These are phyloP conservation scores for Adenanthera pavonina DNA, from an alignment of 306 rosid species.

Conservation along the genomic window DNA sequence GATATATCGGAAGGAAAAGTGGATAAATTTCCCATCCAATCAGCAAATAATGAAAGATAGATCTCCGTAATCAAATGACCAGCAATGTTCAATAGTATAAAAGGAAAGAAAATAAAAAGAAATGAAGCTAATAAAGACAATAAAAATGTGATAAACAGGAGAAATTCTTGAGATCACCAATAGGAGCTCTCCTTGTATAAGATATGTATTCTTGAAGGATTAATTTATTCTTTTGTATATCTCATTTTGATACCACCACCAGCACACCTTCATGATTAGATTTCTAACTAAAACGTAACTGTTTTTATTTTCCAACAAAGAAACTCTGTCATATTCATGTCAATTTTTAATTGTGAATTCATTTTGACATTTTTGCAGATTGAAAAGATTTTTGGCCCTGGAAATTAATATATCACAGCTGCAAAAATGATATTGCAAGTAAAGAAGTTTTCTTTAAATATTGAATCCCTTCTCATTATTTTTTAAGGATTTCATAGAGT, in stretches of 20 bases:
- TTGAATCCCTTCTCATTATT: neutral
- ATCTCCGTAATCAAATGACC: neutral
- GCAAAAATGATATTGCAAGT: slow-evolving; percentile 99
- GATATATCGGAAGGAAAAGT: neutral
- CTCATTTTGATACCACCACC: slow-evolving; percentile 1
- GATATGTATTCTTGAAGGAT: neutral
- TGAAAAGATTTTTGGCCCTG: slow-evolving; percentile 94
- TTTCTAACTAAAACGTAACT: slow-evolving; percentile 13
- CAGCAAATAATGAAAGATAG: neutral
- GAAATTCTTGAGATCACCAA: neutral
- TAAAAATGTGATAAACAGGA: neutral
- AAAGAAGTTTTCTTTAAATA: slow-evolving; percentile 21
- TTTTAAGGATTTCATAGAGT: neutral
- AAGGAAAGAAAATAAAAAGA: neutral
- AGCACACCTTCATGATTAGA: slow-evolving; percentile 27
- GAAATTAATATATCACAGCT: slow-evolving; percentile 96
- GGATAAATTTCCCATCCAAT: neutral
- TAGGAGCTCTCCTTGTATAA: neutral
- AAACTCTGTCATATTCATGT: neutral
- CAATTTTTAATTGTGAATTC: slow-evolving; percentile 8
- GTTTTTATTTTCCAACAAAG: neutral
- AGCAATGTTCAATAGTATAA: neutral
- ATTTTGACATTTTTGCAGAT: slow-evolving; percentile 54
- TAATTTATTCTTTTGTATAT: neutral
- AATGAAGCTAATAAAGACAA: neutral